These are phyloP conservation scores for Calendula officinalis DNA, from an alignment of 129 eudicot species.

Conservation along the genomic window DNA sequence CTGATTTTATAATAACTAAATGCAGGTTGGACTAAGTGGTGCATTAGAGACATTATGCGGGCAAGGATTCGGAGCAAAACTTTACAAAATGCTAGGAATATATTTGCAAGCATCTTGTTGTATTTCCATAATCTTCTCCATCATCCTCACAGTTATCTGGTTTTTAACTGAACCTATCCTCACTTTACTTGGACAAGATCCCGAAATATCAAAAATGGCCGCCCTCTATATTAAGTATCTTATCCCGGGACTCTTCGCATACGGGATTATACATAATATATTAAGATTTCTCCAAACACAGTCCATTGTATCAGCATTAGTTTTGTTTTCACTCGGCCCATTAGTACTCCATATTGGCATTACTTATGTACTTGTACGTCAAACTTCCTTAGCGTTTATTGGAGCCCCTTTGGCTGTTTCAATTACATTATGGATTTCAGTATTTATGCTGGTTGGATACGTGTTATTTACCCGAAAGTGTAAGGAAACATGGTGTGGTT, in stretches of 20 bases:
- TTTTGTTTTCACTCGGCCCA: conserved; percentile 57
- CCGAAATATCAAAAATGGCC: conserved; percentile 53
- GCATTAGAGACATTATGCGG: conserved; percentile 90
- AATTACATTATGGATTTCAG: conserved; percentile 58
- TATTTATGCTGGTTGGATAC: conserved; percentile 48
- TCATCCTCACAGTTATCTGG: conserved; percentile 62
- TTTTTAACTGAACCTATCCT: conserved; percentile 58
- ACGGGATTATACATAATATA: conserved; percentile 55
- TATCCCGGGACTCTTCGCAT: conserved; percentile 71
- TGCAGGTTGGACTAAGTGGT: conserved; percentile 84
- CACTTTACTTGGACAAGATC: conserved; percentile 60
- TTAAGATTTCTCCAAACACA: conserved; percentile 88
- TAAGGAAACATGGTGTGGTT: conserved; percentile 65
- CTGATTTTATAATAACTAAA: too few relatives aligned
- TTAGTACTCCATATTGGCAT: conserved; percentile 53
- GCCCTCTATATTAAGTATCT: conserved; percentile 62
- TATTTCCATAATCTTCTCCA: conserved; percentile 53
- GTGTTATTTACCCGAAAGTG: conserved; percentile 38
- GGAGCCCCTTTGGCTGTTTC: conserved; percentile 84
- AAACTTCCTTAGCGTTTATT: conserved; percentile 47
- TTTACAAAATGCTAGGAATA: conserved; percentile 58
- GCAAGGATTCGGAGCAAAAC: conserved; percentile 81
- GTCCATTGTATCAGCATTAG: conserved; percentile 59
- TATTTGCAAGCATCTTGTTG: conserved; percentile 79
- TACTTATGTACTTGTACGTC: conserved; percentile 47